phyloP scores from a whole-genome alignment of 2,329 filamentous ascomycete genomes.

The Rutstroemia sp. region DNA sequence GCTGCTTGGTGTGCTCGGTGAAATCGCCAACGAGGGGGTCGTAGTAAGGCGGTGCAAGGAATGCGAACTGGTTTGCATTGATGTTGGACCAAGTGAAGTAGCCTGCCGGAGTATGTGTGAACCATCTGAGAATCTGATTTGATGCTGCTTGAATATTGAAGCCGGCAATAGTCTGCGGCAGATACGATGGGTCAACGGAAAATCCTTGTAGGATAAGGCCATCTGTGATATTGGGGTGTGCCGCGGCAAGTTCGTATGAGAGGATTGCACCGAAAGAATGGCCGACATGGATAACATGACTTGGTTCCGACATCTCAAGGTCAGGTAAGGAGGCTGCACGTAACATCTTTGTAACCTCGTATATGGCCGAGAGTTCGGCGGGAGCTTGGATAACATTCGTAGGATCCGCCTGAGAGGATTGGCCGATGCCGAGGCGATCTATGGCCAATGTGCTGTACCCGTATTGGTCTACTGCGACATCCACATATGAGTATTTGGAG shows the following conservation, averaged over 20 bases:
- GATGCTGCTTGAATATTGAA: neutral
- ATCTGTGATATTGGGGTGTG: conserved; percentile 1
- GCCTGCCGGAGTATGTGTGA: neutral
- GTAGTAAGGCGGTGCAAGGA: conserved; percentile 1
- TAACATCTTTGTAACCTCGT: conserved; percentile 2
- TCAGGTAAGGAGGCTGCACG: neutral
- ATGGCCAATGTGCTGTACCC: conserved; percentile 7
- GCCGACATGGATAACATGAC: neutral
- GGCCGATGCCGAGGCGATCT: neutral
- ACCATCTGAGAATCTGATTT: neutral
- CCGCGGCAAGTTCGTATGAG: neutral
- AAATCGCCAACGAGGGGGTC: neutral
- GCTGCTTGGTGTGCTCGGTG: neutral
- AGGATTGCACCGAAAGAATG: conserved; percentile 6
- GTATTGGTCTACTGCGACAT: conserved; percentile 2
- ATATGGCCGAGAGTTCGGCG: conserved; percentile 1
- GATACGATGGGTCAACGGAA: neutral
- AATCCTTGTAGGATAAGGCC: conserved; percentile 8
- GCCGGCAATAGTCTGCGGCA: neutral
- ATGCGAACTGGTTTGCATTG: conserved; percentile 1
- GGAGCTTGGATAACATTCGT: neutral
- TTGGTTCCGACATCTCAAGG: neutral
- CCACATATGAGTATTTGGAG: conserved; percentile 3
- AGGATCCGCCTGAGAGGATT: conserved; percentile 3
- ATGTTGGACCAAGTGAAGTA: conserved; percentile 7